A percentile compares a stretch with the other conserved stretches of the same genome.
Evolutionary conservation across 257 asterid species (phyloP).

Genomic region (Solanum paucissectum): DNA sequence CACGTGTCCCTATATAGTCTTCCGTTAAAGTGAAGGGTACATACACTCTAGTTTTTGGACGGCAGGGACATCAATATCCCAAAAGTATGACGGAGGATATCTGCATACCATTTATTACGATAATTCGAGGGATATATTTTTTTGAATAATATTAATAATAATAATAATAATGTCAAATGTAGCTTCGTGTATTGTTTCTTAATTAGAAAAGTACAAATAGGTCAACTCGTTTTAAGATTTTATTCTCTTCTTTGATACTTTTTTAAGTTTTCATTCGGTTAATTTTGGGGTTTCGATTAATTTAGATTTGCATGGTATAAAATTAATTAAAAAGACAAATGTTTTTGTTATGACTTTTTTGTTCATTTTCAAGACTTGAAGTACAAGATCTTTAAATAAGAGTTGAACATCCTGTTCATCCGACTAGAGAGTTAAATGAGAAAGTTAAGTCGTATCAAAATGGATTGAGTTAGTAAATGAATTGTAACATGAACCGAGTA

Average conservation of each 20-base stretch:
- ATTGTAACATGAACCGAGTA: not conserved
- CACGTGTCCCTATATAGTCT: not conserved
- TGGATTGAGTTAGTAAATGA: not conserved
- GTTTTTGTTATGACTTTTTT: no score
- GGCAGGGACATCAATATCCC: accelerated
- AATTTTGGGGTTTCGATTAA: no score
- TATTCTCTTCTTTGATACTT: not conserved
- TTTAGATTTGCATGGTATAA: no score
- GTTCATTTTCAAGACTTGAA: no score
- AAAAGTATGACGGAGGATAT: accelerated
- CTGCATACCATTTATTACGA: accelerated
- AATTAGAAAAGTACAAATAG: not conserved
- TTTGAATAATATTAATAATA: no score
- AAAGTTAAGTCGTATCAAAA: not conserved
- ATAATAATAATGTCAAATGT: not conserved
- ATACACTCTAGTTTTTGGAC: no score
- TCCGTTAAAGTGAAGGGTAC: not conserved
- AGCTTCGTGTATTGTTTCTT: not conserved
- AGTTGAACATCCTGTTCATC: not conserved
- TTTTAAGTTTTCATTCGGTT: no score
- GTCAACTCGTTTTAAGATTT: not conserved
- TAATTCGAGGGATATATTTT: accelerated
- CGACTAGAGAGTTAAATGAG: not conserved
- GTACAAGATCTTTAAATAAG: not conserved
- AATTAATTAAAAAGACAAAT: no score